Evolutionary conservation across 2,329 filamentous ascomycete genomes (phyloP), one percentile per base, ranked within the genome.

Genomic region (Tolypocladium paradoxum): DNA sequence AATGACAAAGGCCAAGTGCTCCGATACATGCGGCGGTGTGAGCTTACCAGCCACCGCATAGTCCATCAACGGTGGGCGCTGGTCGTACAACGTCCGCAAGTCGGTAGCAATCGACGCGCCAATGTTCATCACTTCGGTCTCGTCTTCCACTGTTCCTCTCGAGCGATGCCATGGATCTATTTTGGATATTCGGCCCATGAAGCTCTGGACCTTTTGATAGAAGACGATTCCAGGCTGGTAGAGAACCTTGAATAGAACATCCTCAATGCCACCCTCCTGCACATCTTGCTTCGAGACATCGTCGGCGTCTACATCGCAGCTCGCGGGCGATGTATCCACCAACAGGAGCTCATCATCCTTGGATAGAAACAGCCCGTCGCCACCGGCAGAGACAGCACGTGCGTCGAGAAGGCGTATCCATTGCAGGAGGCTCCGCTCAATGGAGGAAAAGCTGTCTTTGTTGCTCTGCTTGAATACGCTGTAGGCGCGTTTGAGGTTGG

Each of bases 101-200:
- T 82, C 77, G 16, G 68, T 67, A 3, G 72, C 68, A 49, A 82
- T 82, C 50, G 70, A 66, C 2, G 75, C 70, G 1, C 73, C 78
- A 47, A 77, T 70, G 34, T 73, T 72, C 76, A 81, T 81, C 1
- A 81, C 77, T 53, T 82, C 77, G 2, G 75, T 79, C 64, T 81
- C 77, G 58, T 81, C 78, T 49, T 79, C 72, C 11, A 81, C 78
- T 0, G 77, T 81, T 5, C 77, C 77, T 8, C 78, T 71, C 27
- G 71, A 72, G 12, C 78, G 73, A 60, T 81, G 77, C 75, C 76
- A 81, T 1, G 72, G 77, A 53, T 81, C 77, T 51, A 81, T 80
- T 53, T 75, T 73, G 7, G 77, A 76, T 48, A 81, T 79, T 6
- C 76, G 70, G 2, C 78, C 78, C 67, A 79, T 79, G 60, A 81